Evolutionary conservation across 768 basidiomycete genomes (phyloP).

Genomic region (Kwoniella bestiolae): DNA sequence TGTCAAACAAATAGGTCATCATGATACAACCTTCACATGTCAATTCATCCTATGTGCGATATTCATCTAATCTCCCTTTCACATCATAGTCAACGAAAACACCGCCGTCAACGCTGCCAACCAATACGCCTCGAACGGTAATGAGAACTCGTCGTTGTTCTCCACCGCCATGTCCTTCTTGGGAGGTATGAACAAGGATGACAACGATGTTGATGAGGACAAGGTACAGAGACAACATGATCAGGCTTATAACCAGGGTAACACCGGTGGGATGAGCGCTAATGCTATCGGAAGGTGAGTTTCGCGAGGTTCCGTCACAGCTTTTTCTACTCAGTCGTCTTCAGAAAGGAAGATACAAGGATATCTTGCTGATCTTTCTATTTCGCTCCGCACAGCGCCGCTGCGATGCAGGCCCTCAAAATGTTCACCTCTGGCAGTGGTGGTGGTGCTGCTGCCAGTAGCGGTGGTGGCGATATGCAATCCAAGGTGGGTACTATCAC

Average conservation of each 20-base stretch:
- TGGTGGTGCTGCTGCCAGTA: slow-evolving; percentile 39
- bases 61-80: background rate
- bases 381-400: slow-evolving; percentile 62
- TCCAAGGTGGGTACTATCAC: slow-evolving; percentile 55
- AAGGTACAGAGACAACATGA: slow-evolving; percentile 67
- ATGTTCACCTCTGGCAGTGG: slow-evolving; percentile 68
- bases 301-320: background rate
- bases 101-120: slow-evolving; percentile 67
- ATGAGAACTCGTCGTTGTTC: slow-evolving; percentile 63
- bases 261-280: slow-evolving; percentile 64
- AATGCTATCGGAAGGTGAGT: slow-evolving; percentile 63
- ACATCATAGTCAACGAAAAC: slow-evolving; percentile 65
- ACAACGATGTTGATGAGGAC: slow-evolving; percentile 70
- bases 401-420: slow-evolving; percentile 72
- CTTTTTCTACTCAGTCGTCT: background rate
- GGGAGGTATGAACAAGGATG: slow-evolving; percentile 60
- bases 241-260: slow-evolving; percentile 66
- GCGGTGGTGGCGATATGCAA: slow-evolving; percentile 60
- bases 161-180: slow-evolving; percentile 60
- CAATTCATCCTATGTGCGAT: background rate
- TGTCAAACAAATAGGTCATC: background rate
- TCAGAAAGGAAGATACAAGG: no score
- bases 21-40: background rate
- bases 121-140: slow-evolving; percentile 63
- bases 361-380: background rate